A percentile compares a stretch with the other conserved stretches of the same genome.
Conservation (phyloP, 2,329 filamentous ascomycete species). For the Neonectria punicea region DNA sequence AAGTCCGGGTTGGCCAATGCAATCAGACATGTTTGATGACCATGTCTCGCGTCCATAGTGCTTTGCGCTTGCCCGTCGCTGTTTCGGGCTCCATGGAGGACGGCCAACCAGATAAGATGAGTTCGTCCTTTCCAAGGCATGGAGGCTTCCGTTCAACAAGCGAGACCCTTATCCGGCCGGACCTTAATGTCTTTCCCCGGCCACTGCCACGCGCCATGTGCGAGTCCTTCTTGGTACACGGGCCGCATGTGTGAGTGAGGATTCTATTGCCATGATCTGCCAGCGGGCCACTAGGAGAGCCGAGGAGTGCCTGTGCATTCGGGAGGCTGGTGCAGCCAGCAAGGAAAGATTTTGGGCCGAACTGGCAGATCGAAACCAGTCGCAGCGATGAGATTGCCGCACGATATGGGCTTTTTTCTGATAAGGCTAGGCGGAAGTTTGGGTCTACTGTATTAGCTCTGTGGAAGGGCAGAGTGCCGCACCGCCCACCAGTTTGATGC, state of each 20-base stretch:
- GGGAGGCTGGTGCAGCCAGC: constrained; percentile 15
- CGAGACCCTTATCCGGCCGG: neutral
- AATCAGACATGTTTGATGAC: constrained; percentile 22
- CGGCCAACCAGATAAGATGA: neutral
- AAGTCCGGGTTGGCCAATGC: constrained; percentile 4
- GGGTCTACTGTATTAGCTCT: neutral
- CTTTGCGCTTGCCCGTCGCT: neutral
- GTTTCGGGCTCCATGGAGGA: neutral
- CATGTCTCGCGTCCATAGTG: constrained; percentile 17
- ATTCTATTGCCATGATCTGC: constrained; percentile 17
- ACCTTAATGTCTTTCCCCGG: neutral
- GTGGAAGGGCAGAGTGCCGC: neutral
- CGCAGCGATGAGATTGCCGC: neutral
- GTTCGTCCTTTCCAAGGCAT: neutral
- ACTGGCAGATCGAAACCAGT: neutral
- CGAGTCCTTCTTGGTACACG: constrained; percentile 22
- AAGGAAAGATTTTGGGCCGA: neutral
- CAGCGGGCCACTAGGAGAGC: constrained; percentile 11
- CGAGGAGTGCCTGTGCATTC: constrained; percentile 26
- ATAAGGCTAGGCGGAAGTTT: neutral
- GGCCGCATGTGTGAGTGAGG: constrained; percentile 20
- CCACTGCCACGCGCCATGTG: neutral
- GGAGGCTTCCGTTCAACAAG: neutral
- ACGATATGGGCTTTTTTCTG: neutral
- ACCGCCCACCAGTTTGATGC: neutral